phyloP scores from a whole-genome alignment of 441 rosid genomes.

The Pelargonium australe region DNA sequence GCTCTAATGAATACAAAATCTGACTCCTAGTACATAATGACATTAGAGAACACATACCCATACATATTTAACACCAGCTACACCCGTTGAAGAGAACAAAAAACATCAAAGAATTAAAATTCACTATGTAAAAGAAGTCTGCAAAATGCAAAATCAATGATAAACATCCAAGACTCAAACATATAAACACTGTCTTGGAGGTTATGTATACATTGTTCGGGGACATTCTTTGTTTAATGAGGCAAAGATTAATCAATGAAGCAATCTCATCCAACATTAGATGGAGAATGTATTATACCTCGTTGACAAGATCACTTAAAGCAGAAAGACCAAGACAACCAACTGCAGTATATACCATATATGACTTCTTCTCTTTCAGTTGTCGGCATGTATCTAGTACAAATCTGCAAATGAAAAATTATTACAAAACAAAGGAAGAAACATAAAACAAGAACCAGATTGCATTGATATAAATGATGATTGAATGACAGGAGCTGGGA shows the following conservation, averaged over 20 bases:
- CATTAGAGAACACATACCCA: not conserved
- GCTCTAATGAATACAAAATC: not conserved
- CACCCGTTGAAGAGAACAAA: not conserved
- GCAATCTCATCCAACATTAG: not conserved
- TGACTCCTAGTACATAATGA: not conserved
- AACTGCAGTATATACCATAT: conserved; percentile 79
- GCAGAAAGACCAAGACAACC: conserved; percentile 75
- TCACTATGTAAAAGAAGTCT: not conserved
- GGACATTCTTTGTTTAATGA: no score
- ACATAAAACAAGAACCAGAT: not conserved
- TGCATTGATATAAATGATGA: no score
- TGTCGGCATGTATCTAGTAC: conserved; percentile 70
- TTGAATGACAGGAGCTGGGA: no score
- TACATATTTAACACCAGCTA: not conserved
- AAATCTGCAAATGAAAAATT: conserved; percentile 44
- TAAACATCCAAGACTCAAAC: not conserved
- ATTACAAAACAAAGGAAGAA: not conserved
- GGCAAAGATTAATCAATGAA: no score
- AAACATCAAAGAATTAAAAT: not conserved
- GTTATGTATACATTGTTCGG: not conserved
- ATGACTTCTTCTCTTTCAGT: conserved; percentile 80
- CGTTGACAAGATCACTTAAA: conserved; percentile 52
- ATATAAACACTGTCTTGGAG: not conserved
- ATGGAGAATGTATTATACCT: conserved; percentile 37
- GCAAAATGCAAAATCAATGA: not conserved